These are phyloP conservation scores for Starmerella bombicola DNA, from an alignment of 805 yeast genomes.

Conservation along the genomic window DNA sequence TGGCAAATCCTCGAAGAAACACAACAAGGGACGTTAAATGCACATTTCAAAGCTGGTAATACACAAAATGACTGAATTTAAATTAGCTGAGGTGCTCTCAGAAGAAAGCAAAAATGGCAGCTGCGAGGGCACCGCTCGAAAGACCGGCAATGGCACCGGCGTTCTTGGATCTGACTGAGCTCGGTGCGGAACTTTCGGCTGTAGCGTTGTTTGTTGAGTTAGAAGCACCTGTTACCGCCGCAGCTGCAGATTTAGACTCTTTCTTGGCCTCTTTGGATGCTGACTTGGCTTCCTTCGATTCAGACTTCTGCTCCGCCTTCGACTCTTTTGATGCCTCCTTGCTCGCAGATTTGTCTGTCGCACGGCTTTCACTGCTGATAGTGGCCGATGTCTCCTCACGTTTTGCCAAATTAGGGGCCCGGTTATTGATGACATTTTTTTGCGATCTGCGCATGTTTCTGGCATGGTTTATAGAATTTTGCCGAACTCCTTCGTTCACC, in stretches of 20 bases:
- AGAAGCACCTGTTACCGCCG: slow-evolving; percentile 12
- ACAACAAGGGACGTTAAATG: slow-evolving; percentile 38
- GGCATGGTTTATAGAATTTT: too few relatives aligned
- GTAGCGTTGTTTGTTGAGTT: slow-evolving; percentile 5
- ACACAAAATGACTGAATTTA: not conserved
- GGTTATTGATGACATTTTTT: too few relatives aligned
- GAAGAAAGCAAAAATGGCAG: slow-evolving; percentile 15
- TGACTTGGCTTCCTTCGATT: slow-evolving; percentile 9
- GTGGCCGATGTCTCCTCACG: too few relatives aligned
- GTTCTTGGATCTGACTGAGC: slow-evolving; percentile 8
- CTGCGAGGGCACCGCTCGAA: slow-evolving; percentile 17
- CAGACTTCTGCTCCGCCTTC: not conserved
- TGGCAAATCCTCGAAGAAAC: slow-evolving; percentile 38
- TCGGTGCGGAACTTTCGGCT: slow-evolving; percentile 2
- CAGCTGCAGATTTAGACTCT: slow-evolving; percentile 14
- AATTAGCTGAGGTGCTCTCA: slow-evolving; percentile 1
- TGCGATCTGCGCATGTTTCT: too few relatives aligned
- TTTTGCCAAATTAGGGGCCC: too few relatives aligned
- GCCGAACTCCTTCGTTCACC: too few relatives aligned
- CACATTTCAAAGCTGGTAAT: not conserved
- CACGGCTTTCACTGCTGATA: too few relatives aligned
- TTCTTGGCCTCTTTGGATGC: slow-evolving; percentile 8
- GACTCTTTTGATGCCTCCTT: slow-evolving; percentile 1
- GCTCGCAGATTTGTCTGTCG: too few relatives aligned
- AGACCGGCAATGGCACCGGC: slow-evolving; percentile 5